Evolutionary conservation across 2,329 filamentous ascomycete genomes (phyloP).

Genomic region (Laburnicola sp.): DNA sequence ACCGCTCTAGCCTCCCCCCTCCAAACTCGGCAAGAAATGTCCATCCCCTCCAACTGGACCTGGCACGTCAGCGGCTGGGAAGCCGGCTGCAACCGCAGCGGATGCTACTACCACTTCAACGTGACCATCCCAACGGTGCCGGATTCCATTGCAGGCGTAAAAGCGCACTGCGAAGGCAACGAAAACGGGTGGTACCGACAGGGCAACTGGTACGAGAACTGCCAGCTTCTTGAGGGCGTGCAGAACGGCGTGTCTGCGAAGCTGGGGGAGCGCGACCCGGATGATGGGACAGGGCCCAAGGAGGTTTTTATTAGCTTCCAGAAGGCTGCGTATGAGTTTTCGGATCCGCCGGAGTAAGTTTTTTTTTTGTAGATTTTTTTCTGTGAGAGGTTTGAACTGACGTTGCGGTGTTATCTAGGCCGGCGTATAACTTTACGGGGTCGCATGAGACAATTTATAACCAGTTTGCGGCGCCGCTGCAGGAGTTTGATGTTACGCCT

Average conservation of each 20-base stretch:
- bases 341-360: background rate
- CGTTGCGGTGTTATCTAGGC: slow-evolving; percentile 8
- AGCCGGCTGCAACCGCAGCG: slow-evolving; percentile 21
- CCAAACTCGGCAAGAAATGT: slow-evolving; percentile 8
- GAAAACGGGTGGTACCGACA: slow-evolving; percentile 15
- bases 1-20: slow-evolving; percentile 13
- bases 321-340: slow-evolving; percentile 8
- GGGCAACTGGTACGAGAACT: slow-evolving; percentile 16
- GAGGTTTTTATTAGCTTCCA: slow-evolving; percentile 19
- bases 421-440: slow-evolving; percentile 24
- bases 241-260: slow-evolving; percentile 23
- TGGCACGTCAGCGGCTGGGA: slow-evolving; percentile 25
- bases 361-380: background rate
- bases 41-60: slow-evolving; percentile 20
- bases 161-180: slow-evolving; percentile 21
- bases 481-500: slow-evolving; percentile 19
- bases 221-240: slow-evolving; percentile 19
- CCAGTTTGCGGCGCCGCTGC: slow-evolving; percentile 15
- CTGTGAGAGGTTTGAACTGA: background rate
- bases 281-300: slow-evolving; percentile 8
- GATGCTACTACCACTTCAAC: slow-evolving; percentile 31
- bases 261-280: slow-evolving; percentile 7
- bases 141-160: slow-evolving; percentile 15
- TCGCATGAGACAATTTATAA: slow-evolving; percentile 21
- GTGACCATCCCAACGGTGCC: slow-evolving; percentile 20